Evolutionary conservation across 192 early-diverging fungal species (phyloP).

Genomic region (Backusella sp.): DNA sequence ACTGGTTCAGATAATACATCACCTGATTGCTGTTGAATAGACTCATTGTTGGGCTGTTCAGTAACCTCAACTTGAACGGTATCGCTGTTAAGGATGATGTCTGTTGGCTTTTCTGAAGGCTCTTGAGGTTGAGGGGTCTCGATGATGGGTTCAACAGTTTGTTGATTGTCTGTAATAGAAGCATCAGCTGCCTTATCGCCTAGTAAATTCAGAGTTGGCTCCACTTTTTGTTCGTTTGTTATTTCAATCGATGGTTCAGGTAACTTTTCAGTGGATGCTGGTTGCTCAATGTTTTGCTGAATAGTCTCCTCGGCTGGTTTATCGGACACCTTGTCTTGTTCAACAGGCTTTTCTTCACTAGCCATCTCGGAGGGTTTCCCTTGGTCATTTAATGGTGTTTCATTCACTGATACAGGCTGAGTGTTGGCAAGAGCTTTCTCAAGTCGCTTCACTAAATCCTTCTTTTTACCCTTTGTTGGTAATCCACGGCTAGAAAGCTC

Average conservation of each 20-base stretch:
- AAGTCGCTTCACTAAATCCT: slow-evolving; percentile 62
- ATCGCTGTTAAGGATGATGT: not conserved
- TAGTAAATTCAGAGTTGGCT: not conserved
- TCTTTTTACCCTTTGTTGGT: slow-evolving; percentile 62
- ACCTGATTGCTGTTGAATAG: not conserved
- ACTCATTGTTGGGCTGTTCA: not conserved
- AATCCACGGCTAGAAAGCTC: slow-evolving; percentile 54
- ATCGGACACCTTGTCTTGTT: not conserved
- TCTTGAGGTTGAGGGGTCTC: not conserved
- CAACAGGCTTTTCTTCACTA: not conserved
- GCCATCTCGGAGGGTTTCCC: not conserved
- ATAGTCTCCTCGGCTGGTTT: not conserved
- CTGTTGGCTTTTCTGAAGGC: not conserved
- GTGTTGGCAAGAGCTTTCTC: slow-evolving; percentile 43
- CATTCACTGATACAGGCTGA: not conserved
- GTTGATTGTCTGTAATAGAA: not conserved
- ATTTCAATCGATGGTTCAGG: not conserved
- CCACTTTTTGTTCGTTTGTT: not conserved
- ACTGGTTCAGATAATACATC: not conserved
- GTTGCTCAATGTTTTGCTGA: not conserved
- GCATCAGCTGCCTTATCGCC: not conserved
- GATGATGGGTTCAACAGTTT: not conserved
- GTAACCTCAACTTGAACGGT: not conserved
- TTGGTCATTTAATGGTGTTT: not conserved
- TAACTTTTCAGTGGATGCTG: not conserved